Base-by-base conservation (phyloP, 306 rosid genomes). In the Prunus mira region DNA sequence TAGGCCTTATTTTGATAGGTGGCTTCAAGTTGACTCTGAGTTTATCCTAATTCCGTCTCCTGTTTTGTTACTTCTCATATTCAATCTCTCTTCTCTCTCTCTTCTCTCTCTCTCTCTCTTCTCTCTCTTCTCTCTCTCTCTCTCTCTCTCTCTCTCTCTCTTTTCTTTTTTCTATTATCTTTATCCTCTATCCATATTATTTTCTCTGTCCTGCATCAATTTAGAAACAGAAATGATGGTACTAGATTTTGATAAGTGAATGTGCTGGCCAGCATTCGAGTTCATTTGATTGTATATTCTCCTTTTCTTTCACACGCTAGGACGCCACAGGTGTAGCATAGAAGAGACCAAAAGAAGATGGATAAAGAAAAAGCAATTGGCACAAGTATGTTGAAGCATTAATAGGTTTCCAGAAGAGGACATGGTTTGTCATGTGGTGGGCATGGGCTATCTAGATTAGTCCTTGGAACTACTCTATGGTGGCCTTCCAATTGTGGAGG, bases 251-350 rank as follows among this genome's bases (percentile, higher is more conserved):
- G 22, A 7, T 7, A 14, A 27, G 32, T 64, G 9, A 30, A 64
- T 32, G 34, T 65, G 70, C 41, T 38, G 28, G 17, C 50, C 17
- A 30, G 68, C 22, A 32, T 17, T 64, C 7, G 68, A 19, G 25
- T 64, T 64, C 30, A 32, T 32, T 22, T 2, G 2, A 65, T 18
- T 65, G n/a, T 38, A 2, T 65, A 8, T 19, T 17, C 4, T 38
- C 70, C 51, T 65, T 38, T 38, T 50, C 15, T n/a, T 65, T 65
- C 69, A n/a, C 51, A 65, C 11, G 69, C n/a, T 65, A 65, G 12
- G 67, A 62, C 67, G 22, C 45, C 67, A 28, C 43, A 15, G 22
- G 43, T 62, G 22, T 17, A 62, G 27, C n/a, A 10, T 34, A 34
- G 49, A 65, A 32, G 45, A 30, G 17, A 65, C 27, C 69, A 65